Conservation (phyloP, 768 basidiomycete genomes). For the Peribolospora kevripleyi region DNA sequence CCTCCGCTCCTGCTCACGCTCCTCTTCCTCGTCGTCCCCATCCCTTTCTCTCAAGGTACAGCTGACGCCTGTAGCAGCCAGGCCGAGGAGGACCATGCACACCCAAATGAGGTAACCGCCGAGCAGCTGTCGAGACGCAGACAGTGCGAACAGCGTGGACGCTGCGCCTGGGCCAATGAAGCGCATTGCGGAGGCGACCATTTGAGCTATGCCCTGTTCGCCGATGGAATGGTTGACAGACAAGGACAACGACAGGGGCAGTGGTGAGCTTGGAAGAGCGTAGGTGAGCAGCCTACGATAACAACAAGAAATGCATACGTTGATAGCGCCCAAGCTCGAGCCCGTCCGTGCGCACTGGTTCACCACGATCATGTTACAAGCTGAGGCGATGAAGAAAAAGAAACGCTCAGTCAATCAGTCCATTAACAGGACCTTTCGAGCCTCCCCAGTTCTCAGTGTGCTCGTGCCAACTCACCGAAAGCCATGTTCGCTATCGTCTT, state of each 20-base stretch:
- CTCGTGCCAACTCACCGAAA: background rate
- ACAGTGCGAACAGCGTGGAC: slow-evolving; percentile 8
- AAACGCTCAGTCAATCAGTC: too few relatives aligned
- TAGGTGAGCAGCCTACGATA: too few relatives aligned
- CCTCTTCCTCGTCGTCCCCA: too few relatives aligned
- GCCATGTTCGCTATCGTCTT: slow-evolving; percentile 4
- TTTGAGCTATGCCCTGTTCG: too few relatives aligned
- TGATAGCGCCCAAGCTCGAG: slow-evolving; percentile 5
- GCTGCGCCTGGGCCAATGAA: slow-evolving; percentile 5
- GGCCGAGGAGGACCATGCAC: too few relatives aligned
- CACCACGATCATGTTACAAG: slow-evolving; percentile 8
- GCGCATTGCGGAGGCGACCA: slow-evolving; percentile 1
- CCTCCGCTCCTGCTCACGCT: too few relatives aligned
- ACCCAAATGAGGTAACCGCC: slow-evolving; percentile 2
- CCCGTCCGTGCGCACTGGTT: slow-evolving; percentile 6
- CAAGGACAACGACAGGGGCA: background rate
- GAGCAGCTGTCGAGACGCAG: background rate
- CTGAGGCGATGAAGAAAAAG: background rate
- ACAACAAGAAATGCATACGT: background rate
- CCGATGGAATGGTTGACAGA: too few relatives aligned
- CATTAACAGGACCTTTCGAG: background rate
- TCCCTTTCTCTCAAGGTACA: too few relatives aligned
- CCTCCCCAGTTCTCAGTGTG: background rate
- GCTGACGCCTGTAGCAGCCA: too few relatives aligned
- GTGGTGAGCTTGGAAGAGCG: background rate